Base-by-base conservation (phyloP, 2,329 filamentous ascomycete species). In the Ophiocordyceps robertsii region DNA sequence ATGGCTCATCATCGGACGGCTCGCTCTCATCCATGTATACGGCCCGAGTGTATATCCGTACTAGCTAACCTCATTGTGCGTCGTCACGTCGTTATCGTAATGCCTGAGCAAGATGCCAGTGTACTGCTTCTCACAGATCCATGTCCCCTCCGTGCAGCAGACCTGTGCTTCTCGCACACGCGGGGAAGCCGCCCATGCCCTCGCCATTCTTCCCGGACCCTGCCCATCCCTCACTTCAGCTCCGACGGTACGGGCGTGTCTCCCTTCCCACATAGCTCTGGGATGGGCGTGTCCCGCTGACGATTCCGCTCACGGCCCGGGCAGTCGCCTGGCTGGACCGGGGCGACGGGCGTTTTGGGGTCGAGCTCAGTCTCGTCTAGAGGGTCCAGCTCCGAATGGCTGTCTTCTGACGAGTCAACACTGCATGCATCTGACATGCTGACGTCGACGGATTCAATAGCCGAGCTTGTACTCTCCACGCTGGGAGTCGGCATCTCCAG, bases 351-450 rank as follows among this genome's bases (percentile, higher is more conserved):
- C 8, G 67, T 70, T 45, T 58, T 61, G 38, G 56, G 46, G 29
- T 67, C 64, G 11, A 60, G 17, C 19, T 65, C 61, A 45, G 56
- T 52, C 14, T 63, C 57, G 36, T 44, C 51, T 14, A 44, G 48
- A 19, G 56, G 55, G 5, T 57, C 48, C 14, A 13, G 38, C 39
- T 32, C 37, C 14, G 11, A 27, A 12, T 52, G 57, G 37, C 53
- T 49, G 24, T 57, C 56, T 39, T 63, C 63, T 5, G 64, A 63
- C 3, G 64, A 65, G 17, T 55, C 43, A 43, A 60, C 55, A 47
- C 64, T 70, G 44, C 58, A 62, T 6, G 56, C 53, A 44, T 72
- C 70, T n/a, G 68, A 72, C 66, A 71, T 71, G 38, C 72, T 68
- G 6, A 70, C 56, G 29, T 74, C 70, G 29, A 56, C 50, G 35